phyloP scores from a whole-genome alignment of 2,329 filamentous ascomycete genomes.

The Coniochaeta sp. region DNA sequence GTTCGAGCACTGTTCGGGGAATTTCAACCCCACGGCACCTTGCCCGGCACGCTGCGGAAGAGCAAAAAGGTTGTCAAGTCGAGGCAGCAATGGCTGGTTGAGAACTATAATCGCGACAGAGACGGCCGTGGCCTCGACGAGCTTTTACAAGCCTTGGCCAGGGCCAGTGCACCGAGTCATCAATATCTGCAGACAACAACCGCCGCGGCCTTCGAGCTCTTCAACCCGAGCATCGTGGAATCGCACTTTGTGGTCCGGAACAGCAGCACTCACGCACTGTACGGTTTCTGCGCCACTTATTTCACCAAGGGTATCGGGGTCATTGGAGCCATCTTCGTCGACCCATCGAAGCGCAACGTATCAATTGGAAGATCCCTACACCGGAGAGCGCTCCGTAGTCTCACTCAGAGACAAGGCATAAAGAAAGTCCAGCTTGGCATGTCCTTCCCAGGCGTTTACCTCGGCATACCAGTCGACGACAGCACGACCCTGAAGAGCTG shows the following conservation, averaged over 20 bases:
- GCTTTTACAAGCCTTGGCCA: slow-evolving; percentile 64
- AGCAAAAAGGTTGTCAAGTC: slow-evolving; percentile 82
- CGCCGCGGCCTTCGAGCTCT: slow-evolving; percentile 69
- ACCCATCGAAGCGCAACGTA: slow-evolving; percentile 75
- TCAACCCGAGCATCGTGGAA: slow-evolving; percentile 64
- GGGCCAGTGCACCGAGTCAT: slow-evolving; percentile 57
- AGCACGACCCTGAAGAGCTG: slow-evolving; percentile 52
- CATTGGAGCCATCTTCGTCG: slow-evolving; percentile 82
- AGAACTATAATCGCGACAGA: slow-evolving; percentile 73
- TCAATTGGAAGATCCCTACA: slow-evolving; percentile 89
- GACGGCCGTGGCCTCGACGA: slow-evolving; percentile 67
- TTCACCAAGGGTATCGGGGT: slow-evolving; percentile 65
- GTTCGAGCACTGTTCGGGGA: slow-evolving; percentile 82
- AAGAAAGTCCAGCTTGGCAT: slow-evolving; percentile 77
- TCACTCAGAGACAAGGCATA: slow-evolving; percentile 62
- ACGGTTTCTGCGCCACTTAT: slow-evolving; percentile 89
- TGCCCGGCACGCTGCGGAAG: slow-evolving; percentile 72
- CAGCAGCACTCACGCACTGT: slow-evolving; percentile 82
- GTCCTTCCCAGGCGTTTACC: slow-evolving; percentile 75
- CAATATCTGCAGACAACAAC: slow-evolving; percentile 63
- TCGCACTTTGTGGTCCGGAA: slow-evolving; percentile 89
- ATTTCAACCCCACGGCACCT: slow-evolving; percentile 47
- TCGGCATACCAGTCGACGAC: slow-evolving; percentile 64
- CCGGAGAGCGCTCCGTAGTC: slow-evolving; percentile 69
- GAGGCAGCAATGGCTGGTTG: slow-evolving; percentile 92